A percentile compares a stretch with the other conserved stretches of the same genome.
These are phyloP conservation scores for Coemansia furcata DNA, from an alignment of 192 early-diverging fungal genomes.

Conservation along the genomic window DNA sequence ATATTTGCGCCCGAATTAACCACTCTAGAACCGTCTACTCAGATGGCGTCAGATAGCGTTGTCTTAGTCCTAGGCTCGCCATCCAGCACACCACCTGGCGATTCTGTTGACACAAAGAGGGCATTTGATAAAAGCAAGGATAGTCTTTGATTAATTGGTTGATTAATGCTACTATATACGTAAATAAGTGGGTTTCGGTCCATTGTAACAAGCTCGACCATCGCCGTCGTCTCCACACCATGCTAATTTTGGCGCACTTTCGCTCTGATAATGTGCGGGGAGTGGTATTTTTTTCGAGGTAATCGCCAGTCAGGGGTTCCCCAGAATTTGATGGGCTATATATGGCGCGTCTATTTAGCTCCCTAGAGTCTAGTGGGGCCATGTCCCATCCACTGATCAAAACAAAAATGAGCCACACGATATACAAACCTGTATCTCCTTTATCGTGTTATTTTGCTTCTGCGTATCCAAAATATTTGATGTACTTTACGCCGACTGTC, in stretches of 20 bases:
- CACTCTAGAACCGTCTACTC: background rate
- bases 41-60: slow-evolving; percentile 8
- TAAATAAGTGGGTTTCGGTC: too few species aligned
- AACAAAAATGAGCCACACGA: background rate
- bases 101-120: background rate
- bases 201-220: too few species aligned
- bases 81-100: background rate
- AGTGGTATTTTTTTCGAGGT: background rate
- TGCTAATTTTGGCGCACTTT: background rate
- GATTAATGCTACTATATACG: too few species aligned
- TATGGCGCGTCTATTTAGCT: background rate
- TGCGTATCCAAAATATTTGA: background rate
- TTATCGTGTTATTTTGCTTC: background rate
- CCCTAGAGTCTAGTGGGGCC: background rate
- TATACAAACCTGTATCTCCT: background rate
- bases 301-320: background rate
- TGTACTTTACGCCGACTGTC: background rate
- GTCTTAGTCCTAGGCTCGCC: slow-evolving; percentile 1
- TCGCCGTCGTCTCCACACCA: background rate
- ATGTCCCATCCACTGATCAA: background rate
- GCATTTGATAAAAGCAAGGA: too few species aligned
- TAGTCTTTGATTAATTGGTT: too few species aligned
- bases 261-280: background rate
- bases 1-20: background rate
- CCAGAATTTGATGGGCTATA: background rate